Conservation (phyloP, 1,139 yeast genomes). For the Schwanniomyces etchellsii region DNA sequence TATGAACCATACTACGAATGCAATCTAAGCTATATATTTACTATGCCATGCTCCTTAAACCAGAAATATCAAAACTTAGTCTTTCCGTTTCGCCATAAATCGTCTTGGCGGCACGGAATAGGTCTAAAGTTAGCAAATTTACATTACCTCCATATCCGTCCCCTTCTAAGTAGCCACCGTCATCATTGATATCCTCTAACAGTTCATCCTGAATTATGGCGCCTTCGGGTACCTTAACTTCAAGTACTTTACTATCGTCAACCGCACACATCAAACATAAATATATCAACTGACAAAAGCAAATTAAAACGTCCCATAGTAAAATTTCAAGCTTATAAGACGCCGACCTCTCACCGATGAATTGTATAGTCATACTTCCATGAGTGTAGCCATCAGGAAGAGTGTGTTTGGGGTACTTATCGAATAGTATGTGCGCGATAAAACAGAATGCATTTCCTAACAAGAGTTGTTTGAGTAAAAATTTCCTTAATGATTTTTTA, state of each 20-base stretch:
- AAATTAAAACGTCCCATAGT: conserved; percentile 20
- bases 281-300: conserved; percentile 23
- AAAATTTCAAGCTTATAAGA: conserved; percentile 21
- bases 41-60: too few relatives aligned
- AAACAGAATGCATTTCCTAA: conserved; percentile 20
- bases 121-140: conserved; percentile 21
- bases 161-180: too few relatives aligned
- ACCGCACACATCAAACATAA: conserved; percentile 29
- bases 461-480: conserved; percentile 21
- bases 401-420: conserved; percentile 15
- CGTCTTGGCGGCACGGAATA: conserved; percentile 16
- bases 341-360: conserved; percentile 37
- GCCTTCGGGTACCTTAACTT: conserved; percentile 2
- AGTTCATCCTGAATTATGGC: too few relatives aligned
- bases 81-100: conserved; percentile 18
- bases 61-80: too few relatives aligned
- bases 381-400: conserved; percentile 18
- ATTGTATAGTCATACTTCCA: conserved; percentile 34
- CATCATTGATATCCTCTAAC: too few relatives aligned
- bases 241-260: conserved; percentile 26
- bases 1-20: too few relatives aligned
- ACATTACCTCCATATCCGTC: conserved; percentile 33
- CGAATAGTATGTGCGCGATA: conserved; percentile 24
- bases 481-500: conserved; percentile 22
- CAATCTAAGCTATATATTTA: too few relatives aligned